A percentile compares a stretch with the other conserved stretches of the same genome.
Conservation (phyloP, 176 grass and related monocot genomes). For the Areca catechu region DNA sequence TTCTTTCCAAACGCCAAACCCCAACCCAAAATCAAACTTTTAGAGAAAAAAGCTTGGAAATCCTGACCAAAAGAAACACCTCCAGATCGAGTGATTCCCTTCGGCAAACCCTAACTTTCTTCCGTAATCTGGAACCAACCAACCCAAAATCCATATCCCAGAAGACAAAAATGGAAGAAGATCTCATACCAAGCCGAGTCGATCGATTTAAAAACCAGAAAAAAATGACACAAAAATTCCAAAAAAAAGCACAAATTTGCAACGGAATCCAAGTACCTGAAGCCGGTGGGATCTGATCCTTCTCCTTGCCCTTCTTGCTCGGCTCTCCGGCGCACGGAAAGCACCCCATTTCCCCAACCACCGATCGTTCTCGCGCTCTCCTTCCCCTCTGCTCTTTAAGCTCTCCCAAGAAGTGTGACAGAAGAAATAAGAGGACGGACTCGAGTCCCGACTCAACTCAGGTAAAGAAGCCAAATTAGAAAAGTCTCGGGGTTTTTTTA, state of each 20-base stretch:
- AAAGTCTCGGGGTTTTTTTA: too few species aligned
- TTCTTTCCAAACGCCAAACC: too few species aligned
- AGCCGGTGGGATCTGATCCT: background rate
- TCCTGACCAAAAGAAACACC: background rate
- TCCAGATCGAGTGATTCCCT: background rate
- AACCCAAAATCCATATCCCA: background rate
- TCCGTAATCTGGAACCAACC: background rate
- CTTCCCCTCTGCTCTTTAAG: background rate
- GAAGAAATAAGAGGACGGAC: background rate
- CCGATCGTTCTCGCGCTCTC: background rate
- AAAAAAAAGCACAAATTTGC: background rate
- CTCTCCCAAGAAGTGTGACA: background rate
- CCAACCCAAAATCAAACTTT: too few species aligned
- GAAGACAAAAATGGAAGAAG: background rate
- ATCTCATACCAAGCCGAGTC: background rate
- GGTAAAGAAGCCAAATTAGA: too few species aligned
- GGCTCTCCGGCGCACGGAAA: constrained; percentile 10
- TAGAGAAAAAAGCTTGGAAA: background rate
- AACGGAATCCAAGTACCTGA: background rate
- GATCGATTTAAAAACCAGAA: background rate
- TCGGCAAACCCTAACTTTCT: constrained; percentile 3
- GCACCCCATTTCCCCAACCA: constrained; percentile 13
- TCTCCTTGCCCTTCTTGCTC: constrained; percentile 1
- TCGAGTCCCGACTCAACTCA: too few species aligned
- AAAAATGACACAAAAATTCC: background rate